Conservation (phyloP, 345 rosid species). For the Nephelium lappaceum region DNA sequence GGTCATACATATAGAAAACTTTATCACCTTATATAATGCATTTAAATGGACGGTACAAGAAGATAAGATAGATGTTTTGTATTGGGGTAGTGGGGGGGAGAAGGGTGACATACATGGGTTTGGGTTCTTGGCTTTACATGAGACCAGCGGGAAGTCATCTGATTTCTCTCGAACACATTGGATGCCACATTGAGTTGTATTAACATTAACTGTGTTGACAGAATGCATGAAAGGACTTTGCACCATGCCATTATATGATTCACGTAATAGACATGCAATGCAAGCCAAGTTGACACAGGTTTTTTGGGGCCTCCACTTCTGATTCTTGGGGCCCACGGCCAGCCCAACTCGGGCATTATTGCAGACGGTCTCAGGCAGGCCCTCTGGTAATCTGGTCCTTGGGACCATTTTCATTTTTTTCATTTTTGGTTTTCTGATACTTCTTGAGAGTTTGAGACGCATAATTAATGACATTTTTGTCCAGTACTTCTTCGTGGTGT, state of each 20-base stretch:
- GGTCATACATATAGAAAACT: neutral
- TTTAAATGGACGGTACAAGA: neutral
- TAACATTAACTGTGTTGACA: conserved; percentile 21
- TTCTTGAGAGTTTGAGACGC: conserved; percentile 8
- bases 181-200: conserved; percentile 42
- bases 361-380: neutral
- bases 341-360: neutral
- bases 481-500: neutral
- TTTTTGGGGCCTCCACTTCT: conserved; percentile 24
- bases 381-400: neutral
- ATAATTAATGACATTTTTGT: neutral
- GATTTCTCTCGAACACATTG: conserved; percentile 24
- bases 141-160: conserved; percentile 12
- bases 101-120: neutral
- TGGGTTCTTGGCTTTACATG: conserved; percentile 31
- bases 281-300: conserved; percentile 22
- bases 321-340: conserved; percentile 15
- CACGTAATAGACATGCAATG: conserved; percentile 55
- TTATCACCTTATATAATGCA: neutral
- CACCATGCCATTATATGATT: conserved; percentile 35
- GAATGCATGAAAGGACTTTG: conserved; percentile 16
- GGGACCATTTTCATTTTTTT: conserved; percentile 19
- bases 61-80: conserved; percentile 9
- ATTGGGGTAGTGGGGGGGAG: neutral
- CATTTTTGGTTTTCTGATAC: neutral